Evolutionary conservation across 345 rosid species (phyloP).

Genomic region (Aquilaria yunnanensis): DNA sequence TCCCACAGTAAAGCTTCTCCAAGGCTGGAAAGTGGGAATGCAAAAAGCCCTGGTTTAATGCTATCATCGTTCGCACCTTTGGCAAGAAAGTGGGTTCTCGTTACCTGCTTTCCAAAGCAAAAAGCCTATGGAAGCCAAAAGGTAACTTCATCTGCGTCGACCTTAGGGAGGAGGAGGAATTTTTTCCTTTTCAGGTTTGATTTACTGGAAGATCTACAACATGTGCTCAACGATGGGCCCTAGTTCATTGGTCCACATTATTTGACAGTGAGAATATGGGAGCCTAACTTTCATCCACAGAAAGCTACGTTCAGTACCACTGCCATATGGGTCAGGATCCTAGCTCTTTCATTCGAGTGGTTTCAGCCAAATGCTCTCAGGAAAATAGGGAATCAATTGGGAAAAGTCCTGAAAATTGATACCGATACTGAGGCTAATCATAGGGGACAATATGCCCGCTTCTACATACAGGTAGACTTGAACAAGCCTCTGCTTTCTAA

Average conservation of each 20-base stretch:
- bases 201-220: not conserved
- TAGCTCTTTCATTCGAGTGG: not conserved
- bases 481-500: not conserved
- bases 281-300: not conserved
- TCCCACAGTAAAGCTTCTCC: not conserved
- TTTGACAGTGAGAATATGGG: not conserved
- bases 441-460: not conserved
- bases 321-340: not conserved
- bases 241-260: not conserved
- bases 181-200: not conserved
- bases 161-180: not conserved
- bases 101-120: not conserved
- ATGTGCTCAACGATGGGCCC: not conserved
- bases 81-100: not conserved
- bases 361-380: not conserved
- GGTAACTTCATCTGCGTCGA: not conserved
- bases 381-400: not conserved
- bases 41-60: not conserved
- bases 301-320: not conserved
- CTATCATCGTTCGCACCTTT: not conserved
- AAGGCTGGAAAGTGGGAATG: not conserved
- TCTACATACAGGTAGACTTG: not conserved
- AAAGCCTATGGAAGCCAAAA: not conserved
- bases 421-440: not conserved
- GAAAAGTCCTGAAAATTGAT: not conserved